These are phyloP conservation scores for Tympanopsis confertula DNA, from an alignment of 2,329 filamentous ascomycete species.

Conservation along the genomic window DNA sequence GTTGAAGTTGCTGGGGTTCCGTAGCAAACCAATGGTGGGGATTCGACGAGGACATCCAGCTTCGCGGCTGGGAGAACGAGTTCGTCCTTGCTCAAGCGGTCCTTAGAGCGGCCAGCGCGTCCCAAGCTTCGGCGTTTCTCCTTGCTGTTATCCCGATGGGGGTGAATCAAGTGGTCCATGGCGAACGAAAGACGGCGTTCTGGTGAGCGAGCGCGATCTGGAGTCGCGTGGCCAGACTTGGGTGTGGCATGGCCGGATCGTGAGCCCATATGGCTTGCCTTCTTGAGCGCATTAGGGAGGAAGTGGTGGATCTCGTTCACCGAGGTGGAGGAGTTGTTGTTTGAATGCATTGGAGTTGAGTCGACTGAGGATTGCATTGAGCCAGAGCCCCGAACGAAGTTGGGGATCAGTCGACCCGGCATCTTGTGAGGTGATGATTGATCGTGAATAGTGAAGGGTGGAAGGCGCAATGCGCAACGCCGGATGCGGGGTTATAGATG, in stretches of 20 bases:
- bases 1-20: constrained; percentile 41
- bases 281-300: neutral
- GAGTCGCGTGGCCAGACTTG: constrained; percentile 8
- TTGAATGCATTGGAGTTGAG: constrained; percentile 15
- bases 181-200: constrained; percentile 26
- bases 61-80: constrained; percentile 19
- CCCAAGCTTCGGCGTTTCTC: constrained; percentile 25
- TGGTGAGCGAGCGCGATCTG: constrained; percentile 16
- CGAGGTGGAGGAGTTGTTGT: constrained; percentile 14
- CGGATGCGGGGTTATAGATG: no score
- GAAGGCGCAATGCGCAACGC: no score
- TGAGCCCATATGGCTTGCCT: no score
- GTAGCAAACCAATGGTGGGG: constrained; percentile 51
- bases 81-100: constrained; percentile 14
- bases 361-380: constrained; percentile 14
- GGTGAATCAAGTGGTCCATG: constrained; percentile 28
- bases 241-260: constrained; percentile 13
- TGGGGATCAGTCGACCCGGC: constrained; percentile 25
- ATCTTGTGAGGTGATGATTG: constrained; percentile 8
- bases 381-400: constrained; percentile 19
- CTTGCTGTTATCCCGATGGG: constrained; percentile 23
- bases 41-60: constrained; percentile 49
- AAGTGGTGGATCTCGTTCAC: neutral
- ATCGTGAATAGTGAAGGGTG: constrained; percentile 2
- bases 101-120: constrained; percentile 20